phyloP scores from a whole-genome alignment of 148 eudicot species.

The Chenopodium quinoa region DNA sequence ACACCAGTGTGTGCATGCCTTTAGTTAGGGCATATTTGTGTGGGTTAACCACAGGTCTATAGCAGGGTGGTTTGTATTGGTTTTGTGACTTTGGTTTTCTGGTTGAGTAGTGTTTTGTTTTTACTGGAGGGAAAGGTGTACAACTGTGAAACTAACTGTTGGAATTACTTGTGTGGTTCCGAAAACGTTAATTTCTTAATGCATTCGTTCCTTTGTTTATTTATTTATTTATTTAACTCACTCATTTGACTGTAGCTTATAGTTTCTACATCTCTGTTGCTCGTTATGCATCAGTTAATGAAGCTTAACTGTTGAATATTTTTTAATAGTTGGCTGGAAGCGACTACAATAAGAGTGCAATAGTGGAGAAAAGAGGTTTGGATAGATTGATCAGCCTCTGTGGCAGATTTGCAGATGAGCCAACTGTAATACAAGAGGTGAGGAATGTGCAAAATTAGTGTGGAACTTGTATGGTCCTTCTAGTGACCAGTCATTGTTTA shows the following conservation, averaged over 20 bases:
- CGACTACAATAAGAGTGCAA: slow-evolving; percentile 69
- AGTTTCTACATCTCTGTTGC: slow-evolving; percentile 6
- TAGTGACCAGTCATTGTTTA: background rate
- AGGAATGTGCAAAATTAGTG: background rate
- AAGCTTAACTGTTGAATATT: slow-evolving; percentile 10
- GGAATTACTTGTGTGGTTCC: background rate
- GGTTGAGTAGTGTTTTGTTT: background rate
- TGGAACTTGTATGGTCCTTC: slow-evolving; percentile 1
- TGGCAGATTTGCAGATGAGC: slow-evolving; percentile 70
- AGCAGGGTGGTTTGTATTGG: background rate
- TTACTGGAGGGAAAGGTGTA: background rate
- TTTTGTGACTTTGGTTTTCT: background rate
- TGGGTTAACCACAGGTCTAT: background rate
- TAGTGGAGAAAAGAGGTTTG: slow-evolving; percentile 80
- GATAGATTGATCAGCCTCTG: slow-evolving; percentile 70
- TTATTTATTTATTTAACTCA: background rate
- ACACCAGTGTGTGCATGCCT: background rate
- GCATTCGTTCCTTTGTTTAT: background rate
- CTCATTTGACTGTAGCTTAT: slow-evolving; percentile 2
- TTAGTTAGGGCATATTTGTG: background rate
- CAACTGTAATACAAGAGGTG: slow-evolving; percentile 94
- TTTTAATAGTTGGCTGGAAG: slow-evolving; percentile 88
- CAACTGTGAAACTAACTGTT: background rate
- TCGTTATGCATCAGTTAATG: slow-evolving; percentile 3
- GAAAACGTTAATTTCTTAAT: background rate